Base-by-base conservation (phyloP, 306 rosid genomes). In the Potentilla sterilis region DNA sequence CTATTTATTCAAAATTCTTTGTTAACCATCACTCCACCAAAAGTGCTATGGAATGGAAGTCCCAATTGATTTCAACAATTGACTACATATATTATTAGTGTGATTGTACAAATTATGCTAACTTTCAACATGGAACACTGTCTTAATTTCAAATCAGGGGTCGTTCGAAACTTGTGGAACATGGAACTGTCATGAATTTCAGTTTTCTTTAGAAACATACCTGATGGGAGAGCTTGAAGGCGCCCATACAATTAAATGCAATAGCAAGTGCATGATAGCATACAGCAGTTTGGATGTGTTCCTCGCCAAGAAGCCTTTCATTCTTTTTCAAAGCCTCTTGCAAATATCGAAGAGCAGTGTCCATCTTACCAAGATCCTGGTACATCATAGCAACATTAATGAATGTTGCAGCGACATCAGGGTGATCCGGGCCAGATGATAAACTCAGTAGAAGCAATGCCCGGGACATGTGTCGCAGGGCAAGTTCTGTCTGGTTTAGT, bases 231-330 rank as follows among this genome's bases (percentile, higher is more conserved):
- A 92, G 97, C 88, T 89, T 96, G 87, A 83, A 96, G 83, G 98
- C 97, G 72, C 98, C 97, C 96, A 96, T 92, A 79, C 97, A 96
- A 86, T 96, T 96, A 80, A 88, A 96, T 78, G 99, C 98, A 79
- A 90, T 90, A 73, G 99, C 97, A 49, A 96, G 96, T 68, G 99
- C 97, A 83, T 96, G 99, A 84, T 96, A 96, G 88, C 99, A 96
- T 63, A 90, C 99, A 75, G 99, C 99, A 72, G 99, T 96, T 83
- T 96, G 97, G 83, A 96, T 96, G 82, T 96, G 99, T 81, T 96
- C 98, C 81, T 90, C 93, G 4, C 99, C 99, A 9, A 96, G 90
- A 86, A 96, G 98, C 83, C 97, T 90, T 80, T 96, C 96, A 44
- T 96, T 96, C 88, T 96, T 96, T 86, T 89, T 96, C 77, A 96